phyloP scores from a whole-genome alignment of 495 filamentous ascomycete species.

The Hypoxylon intermedium region DNA sequence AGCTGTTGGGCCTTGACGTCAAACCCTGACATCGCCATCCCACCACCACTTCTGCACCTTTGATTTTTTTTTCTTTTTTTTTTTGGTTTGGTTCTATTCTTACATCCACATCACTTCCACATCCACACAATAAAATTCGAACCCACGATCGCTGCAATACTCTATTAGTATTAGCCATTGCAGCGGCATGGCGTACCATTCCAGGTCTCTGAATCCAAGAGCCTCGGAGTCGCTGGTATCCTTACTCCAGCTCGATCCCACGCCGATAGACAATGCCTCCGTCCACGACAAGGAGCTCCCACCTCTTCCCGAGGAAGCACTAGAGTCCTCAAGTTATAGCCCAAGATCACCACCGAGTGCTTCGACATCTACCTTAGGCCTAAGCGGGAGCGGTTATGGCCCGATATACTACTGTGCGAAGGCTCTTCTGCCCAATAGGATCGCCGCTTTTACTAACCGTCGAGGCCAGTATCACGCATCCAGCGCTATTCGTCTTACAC shows the following conservation, averaged over 20 bases:
- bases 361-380: slow-evolving; percentile 54
- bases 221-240: slow-evolving; percentile 65
- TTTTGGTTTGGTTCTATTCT: too few species aligned
- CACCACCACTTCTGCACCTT: too few species aligned
- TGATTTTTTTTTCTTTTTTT: too few species aligned
- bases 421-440: slow-evolving; percentile 20
- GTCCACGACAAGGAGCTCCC: slow-evolving; percentile 66
- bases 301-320: slow-evolving; percentile 45
- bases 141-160: not conserved
- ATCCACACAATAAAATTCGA: too few species aligned
- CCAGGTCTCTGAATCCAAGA: slow-evolving; percentile 36
- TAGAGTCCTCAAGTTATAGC: slow-evolving; percentile 36
- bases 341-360: slow-evolving; percentile 28
- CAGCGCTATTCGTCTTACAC: slow-evolving; percentile 90
- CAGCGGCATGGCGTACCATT: slow-evolving; percentile 33
- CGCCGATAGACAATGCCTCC: slow-evolving; percentile 72
- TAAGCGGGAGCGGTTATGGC: slow-evolving; percentile 60
- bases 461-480: slow-evolving; percentile 69
- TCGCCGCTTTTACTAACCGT: slow-evolving; percentile 12
- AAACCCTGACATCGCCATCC: too few species aligned
- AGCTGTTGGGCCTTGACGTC: too few species aligned
- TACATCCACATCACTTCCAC: too few species aligned
- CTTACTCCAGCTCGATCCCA: slow-evolving; percentile 80
- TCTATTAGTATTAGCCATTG: too few species aligned
- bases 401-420: slow-evolving; percentile 68